A percentile compares a stretch with the other conserved stretches of the same genome.
Conservation (phyloP, 108 stramenopile species). For the Skeletonema tropicum region DNA sequence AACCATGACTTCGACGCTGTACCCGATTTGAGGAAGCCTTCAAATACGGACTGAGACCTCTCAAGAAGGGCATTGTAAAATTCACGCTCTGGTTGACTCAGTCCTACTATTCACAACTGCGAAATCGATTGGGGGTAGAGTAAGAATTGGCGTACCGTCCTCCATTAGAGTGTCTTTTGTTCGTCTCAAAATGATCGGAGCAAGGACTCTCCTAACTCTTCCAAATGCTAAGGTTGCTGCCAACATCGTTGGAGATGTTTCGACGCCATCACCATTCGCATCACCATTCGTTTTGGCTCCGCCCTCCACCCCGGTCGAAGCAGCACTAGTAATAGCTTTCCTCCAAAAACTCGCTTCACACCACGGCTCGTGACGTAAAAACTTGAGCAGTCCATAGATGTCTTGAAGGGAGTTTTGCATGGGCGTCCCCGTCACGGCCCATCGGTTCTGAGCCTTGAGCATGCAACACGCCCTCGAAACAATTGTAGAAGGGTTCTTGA, state of each 20-base stretch:
- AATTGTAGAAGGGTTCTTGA: conserved; percentile 75
- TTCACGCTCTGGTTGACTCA: conserved; percentile 69
- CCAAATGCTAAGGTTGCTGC: conserved; percentile 53
- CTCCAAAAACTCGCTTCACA: conserved; percentile 78
- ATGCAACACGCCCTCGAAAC: conserved; percentile 75
- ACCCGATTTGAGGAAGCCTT: conserved; percentile 71
- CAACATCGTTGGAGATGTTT: background rate
- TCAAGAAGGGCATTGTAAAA: conserved; percentile 82
- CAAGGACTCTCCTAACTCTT: conserved; percentile 69
- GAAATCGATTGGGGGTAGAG: conserved; percentile 77
- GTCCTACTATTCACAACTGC: conserved; percentile 61
- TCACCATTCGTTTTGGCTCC: conserved; percentile 20
- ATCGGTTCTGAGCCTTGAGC: conserved; percentile 67
- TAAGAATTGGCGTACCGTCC: conserved; percentile 78
- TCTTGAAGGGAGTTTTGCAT: conserved; percentile 86
- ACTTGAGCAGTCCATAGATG: conserved; percentile 77
- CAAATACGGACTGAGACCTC: conserved; percentile 72
- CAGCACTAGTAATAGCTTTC: conserved; percentile 57
- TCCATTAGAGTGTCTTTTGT: conserved; percentile 74
- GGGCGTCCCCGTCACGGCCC: conserved; percentile 87
- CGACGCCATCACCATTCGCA: conserved; percentile 2
- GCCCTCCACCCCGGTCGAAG: conserved; percentile 11
- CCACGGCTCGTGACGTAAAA: conserved; percentile 86
- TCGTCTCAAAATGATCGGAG: conserved; percentile 77
- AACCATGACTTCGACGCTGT: conserved; percentile 81